phyloP scores from a whole-genome alignment of 345 rosid genomes.

The Mallotus nudiflorus region DNA sequence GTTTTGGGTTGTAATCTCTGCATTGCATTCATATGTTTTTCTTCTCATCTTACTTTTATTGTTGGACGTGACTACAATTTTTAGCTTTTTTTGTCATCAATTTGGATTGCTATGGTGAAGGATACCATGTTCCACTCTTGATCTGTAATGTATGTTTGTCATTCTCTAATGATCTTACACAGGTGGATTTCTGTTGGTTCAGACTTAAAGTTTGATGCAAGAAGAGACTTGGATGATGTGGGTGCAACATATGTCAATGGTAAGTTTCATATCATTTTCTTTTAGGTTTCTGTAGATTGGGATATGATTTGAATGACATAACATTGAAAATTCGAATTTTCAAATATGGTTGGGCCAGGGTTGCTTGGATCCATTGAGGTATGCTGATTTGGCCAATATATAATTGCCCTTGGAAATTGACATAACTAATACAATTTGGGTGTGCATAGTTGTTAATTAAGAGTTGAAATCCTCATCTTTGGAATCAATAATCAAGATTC shows the following conservation, averaged over 20 bases:
- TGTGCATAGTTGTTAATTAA: no score
- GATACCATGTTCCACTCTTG: conserved; percentile 1
- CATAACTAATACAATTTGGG: background rate
- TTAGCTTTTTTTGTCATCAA: background rate
- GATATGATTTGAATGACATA: background rate
- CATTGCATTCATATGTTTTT: background rate
- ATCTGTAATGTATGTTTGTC: conserved; percentile 17
- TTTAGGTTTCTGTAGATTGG: background rate
- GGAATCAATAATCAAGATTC: no score
- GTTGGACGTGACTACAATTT: background rate
- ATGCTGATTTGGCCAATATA: background rate
- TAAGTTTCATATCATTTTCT: conserved; percentile 19
- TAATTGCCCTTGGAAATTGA: background rate
- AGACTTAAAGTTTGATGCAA: conserved; percentile 91
- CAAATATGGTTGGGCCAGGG: background rate
- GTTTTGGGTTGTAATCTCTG: conserved; percentile 37
- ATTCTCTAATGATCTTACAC: conserved; percentile 31
- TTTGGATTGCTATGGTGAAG: background rate
- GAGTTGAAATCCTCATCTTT: no score
- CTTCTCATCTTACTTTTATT: background rate
- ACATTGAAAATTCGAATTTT: background rate
- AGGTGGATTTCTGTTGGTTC: conserved; percentile 99
- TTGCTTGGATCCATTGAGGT: conserved; percentile 5
- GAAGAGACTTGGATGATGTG: conserved; percentile 98
- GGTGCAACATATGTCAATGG: conserved; percentile 83